Conservation (phyloP, 306 rosid genomes). For the Rosa chinensis region DNA sequence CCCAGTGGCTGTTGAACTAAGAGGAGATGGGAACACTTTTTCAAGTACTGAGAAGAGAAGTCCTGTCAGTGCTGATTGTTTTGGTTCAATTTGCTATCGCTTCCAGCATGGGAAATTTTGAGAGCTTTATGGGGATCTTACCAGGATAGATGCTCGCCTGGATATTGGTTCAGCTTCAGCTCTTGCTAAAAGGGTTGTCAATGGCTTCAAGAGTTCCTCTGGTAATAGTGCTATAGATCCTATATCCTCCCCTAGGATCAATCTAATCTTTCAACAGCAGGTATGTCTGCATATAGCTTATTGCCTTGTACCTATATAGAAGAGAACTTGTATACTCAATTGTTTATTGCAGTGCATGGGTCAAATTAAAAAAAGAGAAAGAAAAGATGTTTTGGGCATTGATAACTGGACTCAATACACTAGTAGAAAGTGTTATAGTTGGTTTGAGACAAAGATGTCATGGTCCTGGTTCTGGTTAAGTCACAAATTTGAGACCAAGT, state of each 20-base stretch:
- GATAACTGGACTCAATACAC: background rate
- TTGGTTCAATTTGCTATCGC: conserved; percentile 77
- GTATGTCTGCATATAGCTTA: conserved; percentile 28
- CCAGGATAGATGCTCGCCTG: conserved; percentile 80
- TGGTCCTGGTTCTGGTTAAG: too few species aligned
- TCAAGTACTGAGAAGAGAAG: conserved; percentile 29
- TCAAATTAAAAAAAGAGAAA: background rate
- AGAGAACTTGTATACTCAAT: background rate
- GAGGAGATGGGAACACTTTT: conserved; percentile 16
- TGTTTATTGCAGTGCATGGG: background rate
- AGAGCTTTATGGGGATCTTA: conserved; percentile 51
- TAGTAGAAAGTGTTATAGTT: background rate
- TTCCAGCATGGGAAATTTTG: conserved; percentile 53
- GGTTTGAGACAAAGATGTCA: too few species aligned
- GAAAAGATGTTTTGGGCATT: background rate
- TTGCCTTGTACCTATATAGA: background rate
- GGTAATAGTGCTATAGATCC: conserved; percentile 36
- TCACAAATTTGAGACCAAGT: too few species aligned
- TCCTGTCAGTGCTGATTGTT: conserved; percentile 51
- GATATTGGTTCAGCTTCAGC: conserved; percentile 75
- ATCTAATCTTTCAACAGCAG: conserved; percentile 90
- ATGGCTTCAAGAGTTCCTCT: conserved; percentile 48
- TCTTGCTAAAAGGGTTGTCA: conserved; percentile 55
- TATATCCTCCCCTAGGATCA: conserved; percentile 64
- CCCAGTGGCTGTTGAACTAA: conserved; percentile 27